Base-by-base conservation (phyloP, 2,329 filamentous ascomycete genomes). In the Epichloe brachyelytri region DNA sequence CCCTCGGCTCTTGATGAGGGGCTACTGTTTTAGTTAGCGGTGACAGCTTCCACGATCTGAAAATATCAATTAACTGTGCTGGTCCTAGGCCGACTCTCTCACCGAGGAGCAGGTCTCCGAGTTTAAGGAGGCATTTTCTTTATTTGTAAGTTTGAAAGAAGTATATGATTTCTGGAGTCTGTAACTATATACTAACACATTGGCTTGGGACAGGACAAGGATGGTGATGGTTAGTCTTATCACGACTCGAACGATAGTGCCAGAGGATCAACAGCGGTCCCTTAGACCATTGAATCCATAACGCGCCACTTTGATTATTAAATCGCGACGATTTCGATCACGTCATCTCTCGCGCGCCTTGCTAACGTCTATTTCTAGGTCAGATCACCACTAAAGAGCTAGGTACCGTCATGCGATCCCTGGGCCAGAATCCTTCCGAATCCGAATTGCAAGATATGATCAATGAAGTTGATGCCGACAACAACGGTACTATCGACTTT, bases 61-160 rank as follows among this genome's bases (percentile, higher is more conserved):
- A 22, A n/a, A 20, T 26, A n/a, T 17, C 62, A 54, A 67, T 61
- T 53, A 48, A 56, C 19, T 34, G n/a, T 45, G 12, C 36, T 46
- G 48, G 46, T 39, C 50, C 51, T 70, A 97, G 91, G 91, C 91
- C 71, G 93, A 98, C 71, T 91, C 91, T 72, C 85, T 98, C 68
- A 97, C 93, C 64, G 93, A 98, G 80, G 93, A 98, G 78, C 93
- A 98, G 82, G 93, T 98, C 71, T 97, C 93, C 70, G 93, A 98
- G 78, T 98, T 97, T 80, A 98, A 97, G 86, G 93, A 98, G 78
- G 93, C 93, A 51, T 98, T 98, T 77, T 98, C 93, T 71, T 88
- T 98, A 60, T 98, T 98, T 74, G 93, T 98, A 85, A 85, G 93
- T 73, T 22, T 44, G 43, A 30, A 5, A 11, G 17, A 22, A 40